Evolutionary conservation across 441 rosid species (phyloP).

Genomic region (Pelargonium australe): DNA sequence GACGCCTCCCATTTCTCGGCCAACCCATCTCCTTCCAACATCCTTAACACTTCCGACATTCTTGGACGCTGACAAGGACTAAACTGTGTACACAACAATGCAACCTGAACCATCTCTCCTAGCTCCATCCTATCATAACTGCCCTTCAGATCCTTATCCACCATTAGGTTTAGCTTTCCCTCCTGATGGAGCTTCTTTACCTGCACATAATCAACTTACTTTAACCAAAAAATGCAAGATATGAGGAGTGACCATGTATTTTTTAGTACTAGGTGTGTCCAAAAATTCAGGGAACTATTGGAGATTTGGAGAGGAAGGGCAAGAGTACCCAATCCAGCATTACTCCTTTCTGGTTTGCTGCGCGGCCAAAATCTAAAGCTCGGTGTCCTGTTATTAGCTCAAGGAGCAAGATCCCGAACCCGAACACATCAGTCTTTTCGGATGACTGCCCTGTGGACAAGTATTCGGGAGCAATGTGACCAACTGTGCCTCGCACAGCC

Average conservation of each 20-base stretch:
- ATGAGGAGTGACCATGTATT: no score
- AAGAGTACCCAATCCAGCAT: constrained; percentile 63
- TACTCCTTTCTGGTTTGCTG: constrained; percentile 71
- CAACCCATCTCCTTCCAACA: constrained; percentile 94
- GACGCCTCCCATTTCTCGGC: constrained; percentile 95
- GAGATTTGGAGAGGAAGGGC: constrained; percentile 22
- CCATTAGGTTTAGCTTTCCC: constrained; percentile 66
- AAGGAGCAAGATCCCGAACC: constrained; percentile 80
- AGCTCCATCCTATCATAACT: constrained; percentile 74
- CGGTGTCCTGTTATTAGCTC: constrained; percentile 70
- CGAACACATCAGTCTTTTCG: constrained; percentile 89
- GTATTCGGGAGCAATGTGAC: constrained; percentile 89
- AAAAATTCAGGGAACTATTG: no score
- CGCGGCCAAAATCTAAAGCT: constrained; percentile 73
- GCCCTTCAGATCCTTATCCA: constrained; percentile 70
- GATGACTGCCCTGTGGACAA: constrained; percentile 93
- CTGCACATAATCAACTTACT: constrained; percentile 22
- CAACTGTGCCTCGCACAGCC: constrained; percentile 84
- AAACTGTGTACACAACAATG: constrained; percentile 72
- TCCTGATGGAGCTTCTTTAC: constrained; percentile 78
- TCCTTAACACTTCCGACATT: constrained; percentile 88
- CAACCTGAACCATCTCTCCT: constrained; percentile 79
- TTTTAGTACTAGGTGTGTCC: no score
- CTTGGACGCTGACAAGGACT: constrained; percentile 77
- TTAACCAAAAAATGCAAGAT: background rate